Percentiles rank a stretch among this genome's conserved stretches.
Evolutionary conservation across 441 rosid species (phyloP).

Genomic region (Dalechampia spathulata): DNA sequence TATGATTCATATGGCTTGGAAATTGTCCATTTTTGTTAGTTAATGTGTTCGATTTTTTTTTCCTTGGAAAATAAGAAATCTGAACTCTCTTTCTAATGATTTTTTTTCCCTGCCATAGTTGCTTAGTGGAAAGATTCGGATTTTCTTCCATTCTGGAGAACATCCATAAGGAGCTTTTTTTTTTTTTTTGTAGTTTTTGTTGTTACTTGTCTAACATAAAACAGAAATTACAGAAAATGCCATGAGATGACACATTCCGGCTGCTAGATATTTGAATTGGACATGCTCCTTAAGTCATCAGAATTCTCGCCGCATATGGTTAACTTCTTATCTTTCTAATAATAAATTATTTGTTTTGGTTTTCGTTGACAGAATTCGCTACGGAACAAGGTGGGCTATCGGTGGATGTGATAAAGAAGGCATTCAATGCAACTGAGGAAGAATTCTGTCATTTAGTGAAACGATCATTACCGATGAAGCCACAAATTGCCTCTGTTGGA

Average conservation of each 20-base stretch:
- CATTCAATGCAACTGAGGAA: slow-evolving; percentile 47
- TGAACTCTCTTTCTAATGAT: neutral
- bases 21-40: neutral
- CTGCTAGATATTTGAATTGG: neutral
- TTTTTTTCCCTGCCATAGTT: too few species aligned
- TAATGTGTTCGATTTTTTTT: neutral
- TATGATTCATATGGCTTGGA: too few species aligned
- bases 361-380: slow-evolving; percentile 29
- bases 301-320: neutral
- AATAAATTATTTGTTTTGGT: neutral
- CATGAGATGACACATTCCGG: neutral
- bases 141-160: too few species aligned
- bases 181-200: too few species aligned
- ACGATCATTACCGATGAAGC: slow-evolving; percentile 32
- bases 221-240: neutral
- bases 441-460: slow-evolving; percentile 41
- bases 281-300: neutral
- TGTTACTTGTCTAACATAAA: too few species aligned
- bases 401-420: slow-evolving; percentile 44
- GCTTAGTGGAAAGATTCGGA: too few species aligned
- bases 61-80: too few species aligned
- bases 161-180: too few species aligned
- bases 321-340: neutral
- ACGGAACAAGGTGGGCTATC: slow-evolving; percentile 52
- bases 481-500: slow-evolving; percentile 53